phyloP scores from a whole-genome alignment of 2,329 filamentous ascomycete species.

The Drechslerella stenobrocha region DNA sequence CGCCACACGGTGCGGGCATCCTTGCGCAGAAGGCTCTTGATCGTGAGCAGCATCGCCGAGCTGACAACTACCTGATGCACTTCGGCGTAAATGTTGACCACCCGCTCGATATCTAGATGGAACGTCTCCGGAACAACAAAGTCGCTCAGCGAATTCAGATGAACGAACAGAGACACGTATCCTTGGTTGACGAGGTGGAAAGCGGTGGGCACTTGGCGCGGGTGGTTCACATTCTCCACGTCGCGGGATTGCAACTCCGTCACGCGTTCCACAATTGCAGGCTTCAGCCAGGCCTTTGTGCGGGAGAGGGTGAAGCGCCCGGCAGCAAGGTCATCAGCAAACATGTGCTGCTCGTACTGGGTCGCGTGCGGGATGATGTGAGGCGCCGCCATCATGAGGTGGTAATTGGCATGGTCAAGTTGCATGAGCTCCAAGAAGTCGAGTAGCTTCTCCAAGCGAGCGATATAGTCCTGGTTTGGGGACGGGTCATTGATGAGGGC shows the following conservation, averaged over 20 bases:
- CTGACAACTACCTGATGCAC: conserved; percentile 70
- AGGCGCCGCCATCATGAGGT: conserved; percentile 72
- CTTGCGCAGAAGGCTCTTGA: conserved; percentile 80
- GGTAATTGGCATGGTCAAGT: conserved; percentile 80
- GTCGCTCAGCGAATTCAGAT: conserved; percentile 62
- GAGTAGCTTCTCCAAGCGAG: conserved; percentile 74
- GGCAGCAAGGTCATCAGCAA: conserved; percentile 66
- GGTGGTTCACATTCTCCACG: conserved; percentile 67
- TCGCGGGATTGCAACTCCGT: conserved; percentile 70
- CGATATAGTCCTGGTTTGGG: conserved; percentile 65
- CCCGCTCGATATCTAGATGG: conserved; percentile 68
- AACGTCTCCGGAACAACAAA: conserved; percentile 73
- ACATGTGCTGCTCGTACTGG: conserved; percentile 73
- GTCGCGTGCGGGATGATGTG: conserved; percentile 71
- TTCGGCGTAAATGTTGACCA: conserved; percentile 63
- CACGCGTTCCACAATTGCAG: conserved; percentile 66
- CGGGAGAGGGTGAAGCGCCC: conserved; percentile 62
- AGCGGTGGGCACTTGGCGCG: conserved; percentile 66
- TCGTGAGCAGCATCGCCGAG: conserved; percentile 74
- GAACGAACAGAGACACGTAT: conserved; percentile 74
- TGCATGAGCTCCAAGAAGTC: conserved; percentile 76
- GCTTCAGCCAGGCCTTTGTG: conserved; percentile 69
- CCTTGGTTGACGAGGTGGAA: conserved; percentile 76
- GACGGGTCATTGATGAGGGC: conserved; percentile 65
- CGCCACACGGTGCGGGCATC: conserved; percentile 79